Base-by-base conservation (phyloP, 2,329 filamentous ascomycete species). In the Apiospora rasikravindrae region DNA sequence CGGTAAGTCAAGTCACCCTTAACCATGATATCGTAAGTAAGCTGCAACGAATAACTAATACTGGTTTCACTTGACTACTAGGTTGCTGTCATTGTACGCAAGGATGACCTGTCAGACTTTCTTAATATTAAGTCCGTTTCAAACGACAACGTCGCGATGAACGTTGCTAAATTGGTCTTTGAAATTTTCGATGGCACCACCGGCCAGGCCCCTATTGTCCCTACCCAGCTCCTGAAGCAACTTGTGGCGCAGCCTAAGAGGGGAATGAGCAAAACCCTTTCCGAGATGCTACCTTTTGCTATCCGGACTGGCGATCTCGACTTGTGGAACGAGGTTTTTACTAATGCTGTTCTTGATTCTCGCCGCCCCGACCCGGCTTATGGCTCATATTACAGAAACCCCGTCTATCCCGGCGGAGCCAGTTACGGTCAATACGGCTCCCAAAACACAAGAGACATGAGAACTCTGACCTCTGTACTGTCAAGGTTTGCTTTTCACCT, bases 1-100 rank as follows among this genome's bases (percentile, higher is more conserved):
- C 75, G 19, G 76, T 77, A 67, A 72, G 74, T 71, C 51, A 57
- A 49, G 2, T 6, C 4, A 1, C 1, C 5, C 45, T 11, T n/a
- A 49, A 5, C 14, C 10, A n/a, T n/a, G 22, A 14, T 22, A 11
- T 49, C 45, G 45, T 6, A 24, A 49, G n/a, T n/a, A 2, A 24
- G 4, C 8, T 51, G 4, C 10, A 49, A n/a, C 22, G 5, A 6
- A n/a, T 24, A 24, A 49, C 22, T 49, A 11, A 24, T 13, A n/a
- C n/a, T 24, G 2, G 5, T 13, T n/a, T 14, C 13, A 11, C 47
- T 51, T 6, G 2, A 26, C 2, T 24, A 10, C n/a, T 24, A 61
- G 53, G 53, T 2, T 22, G 53, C 53, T 19, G 29, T 61, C 3
- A 61, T 61, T 37, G 53, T 61, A 10, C 53, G 19, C 16, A 61